phyloP scores from a whole-genome alignment of 164 flowering plant species.

The Stephania cephalantha region DNA sequence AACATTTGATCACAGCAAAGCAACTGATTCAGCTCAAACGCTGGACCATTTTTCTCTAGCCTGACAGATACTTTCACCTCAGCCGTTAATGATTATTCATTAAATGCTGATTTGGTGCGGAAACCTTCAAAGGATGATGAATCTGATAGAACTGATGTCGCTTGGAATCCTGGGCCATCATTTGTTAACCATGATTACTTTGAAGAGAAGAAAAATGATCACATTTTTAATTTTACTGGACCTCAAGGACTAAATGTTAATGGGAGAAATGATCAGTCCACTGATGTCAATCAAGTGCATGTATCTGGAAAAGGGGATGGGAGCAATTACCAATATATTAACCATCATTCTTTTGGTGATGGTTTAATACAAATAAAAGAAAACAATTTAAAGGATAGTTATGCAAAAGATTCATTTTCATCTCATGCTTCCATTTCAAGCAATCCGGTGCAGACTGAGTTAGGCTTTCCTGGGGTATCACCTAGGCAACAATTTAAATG shows the following conservation, averaged over 20 bases:
- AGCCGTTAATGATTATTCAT: slow-evolving; percentile 12
- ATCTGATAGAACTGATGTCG: slow-evolving; percentile 19
- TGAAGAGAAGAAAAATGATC: slow-evolving; percentile 18
- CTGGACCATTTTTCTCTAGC: slow-evolving; percentile 22
- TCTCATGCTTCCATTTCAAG: slow-evolving; percentile 22
- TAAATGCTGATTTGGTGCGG: slow-evolving; percentile 17
- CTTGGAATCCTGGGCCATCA: slow-evolving; percentile 14
- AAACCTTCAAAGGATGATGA: slow-evolving; percentile 23
- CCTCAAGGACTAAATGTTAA: slow-evolving; percentile 14
- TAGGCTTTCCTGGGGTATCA: slow-evolving; percentile 18
- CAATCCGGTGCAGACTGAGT: slow-evolving; percentile 18
- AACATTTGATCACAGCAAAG: slow-evolving; percentile 15
- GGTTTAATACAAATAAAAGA: slow-evolving; percentile 17
- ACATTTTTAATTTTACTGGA: slow-evolving; percentile 15
- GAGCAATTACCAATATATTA: slow-evolving; percentile 23
- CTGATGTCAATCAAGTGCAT: slow-evolving; percentile 14
- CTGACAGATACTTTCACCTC: slow-evolving; percentile 12
- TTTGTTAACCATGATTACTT: slow-evolving; percentile 17
- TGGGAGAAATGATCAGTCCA: slow-evolving; percentile 18
- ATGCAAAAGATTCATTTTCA: slow-evolving; percentile 14
- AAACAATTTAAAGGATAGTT: slow-evolving; percentile 21
- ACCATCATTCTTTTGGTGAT: slow-evolving; percentile 20
- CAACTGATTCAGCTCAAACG: slow-evolving; percentile 20
- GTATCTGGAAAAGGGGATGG: slow-evolving; percentile 17
- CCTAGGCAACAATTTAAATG: slow-evolving; percentile 16